Conservation (phyloP, 1,139 yeast genomes). For the Sugiyamaella castrensis region DNA sequence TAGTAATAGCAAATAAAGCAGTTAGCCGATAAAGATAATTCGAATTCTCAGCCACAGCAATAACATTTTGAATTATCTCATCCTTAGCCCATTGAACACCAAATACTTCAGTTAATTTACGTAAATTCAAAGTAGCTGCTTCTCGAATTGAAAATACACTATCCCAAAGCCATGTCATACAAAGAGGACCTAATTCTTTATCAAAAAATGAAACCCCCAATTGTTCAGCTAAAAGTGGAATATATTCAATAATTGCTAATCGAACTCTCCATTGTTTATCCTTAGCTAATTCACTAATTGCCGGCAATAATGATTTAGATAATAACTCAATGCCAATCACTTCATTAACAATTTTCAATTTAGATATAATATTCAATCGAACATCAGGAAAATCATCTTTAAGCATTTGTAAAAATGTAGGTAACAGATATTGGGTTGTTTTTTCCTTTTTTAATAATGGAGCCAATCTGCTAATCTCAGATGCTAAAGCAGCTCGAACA, state of each 20-base stretch:
- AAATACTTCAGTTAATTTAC: conserved; percentile 76
- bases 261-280: conserved; percentile 98
- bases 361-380: conserved; percentile 87
- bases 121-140: conserved; percentile 86
- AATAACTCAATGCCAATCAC: conserved; percentile 89
- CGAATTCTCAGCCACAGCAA: conserved; percentile 49
- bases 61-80: conserved; percentile 75
- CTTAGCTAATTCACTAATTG: conserved; percentile 92
- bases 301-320: conserved; percentile 87
- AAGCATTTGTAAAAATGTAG: conserved; percentile 87
- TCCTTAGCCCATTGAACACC: conserved; percentile 92
- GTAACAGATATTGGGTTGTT: conserved; percentile 78
- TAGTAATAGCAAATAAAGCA: conserved; percentile 80
- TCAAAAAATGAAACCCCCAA: conserved; percentile 91
- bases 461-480: conserved; percentile 81
- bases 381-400: conserved; percentile 98
- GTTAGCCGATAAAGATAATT: conserved; percentile 91
- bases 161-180: conserved; percentile 98
- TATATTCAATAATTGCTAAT: conserved; percentile 93
- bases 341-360: conserved; percentile 85
- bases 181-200: conserved; percentile 82
- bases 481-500: conserved; percentile 89
- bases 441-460: conserved; percentile 82
- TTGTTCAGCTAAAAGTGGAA: conserved; percentile 94
- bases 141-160: conserved; percentile 94